A percentile compares a stretch with the other conserved stretches of the same genome.
These are phyloP conservation scores for Penicillium sp. DNA, from an alignment of 2,329 filamentous ascomycete genomes.

Conservation along the genomic window DNA sequence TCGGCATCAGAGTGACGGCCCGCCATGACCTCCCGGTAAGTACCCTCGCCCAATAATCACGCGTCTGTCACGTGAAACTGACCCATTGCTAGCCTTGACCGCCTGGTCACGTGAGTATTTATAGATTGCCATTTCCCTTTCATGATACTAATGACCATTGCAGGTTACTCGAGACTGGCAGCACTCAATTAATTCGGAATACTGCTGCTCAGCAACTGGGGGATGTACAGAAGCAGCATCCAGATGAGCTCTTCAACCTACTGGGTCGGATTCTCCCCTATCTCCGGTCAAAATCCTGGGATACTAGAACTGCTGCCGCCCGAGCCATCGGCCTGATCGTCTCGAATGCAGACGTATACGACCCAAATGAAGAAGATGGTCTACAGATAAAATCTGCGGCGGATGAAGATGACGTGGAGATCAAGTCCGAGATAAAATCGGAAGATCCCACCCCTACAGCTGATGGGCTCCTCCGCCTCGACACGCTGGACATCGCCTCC, in stretches of 20 bases:
- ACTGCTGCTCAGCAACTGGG: conserved; percentile 95
- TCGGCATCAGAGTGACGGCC: conserved; percentile 28
- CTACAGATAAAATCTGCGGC: conserved; percentile 49
- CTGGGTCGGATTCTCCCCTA: conserved; percentile 94
- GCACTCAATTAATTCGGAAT: conserved; percentile 91
- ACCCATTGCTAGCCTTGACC: conserved; percentile 64
- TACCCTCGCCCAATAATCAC: conserved; percentile 23
- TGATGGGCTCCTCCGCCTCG: conserved; percentile 65
- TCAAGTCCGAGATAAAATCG: conserved; percentile 39
- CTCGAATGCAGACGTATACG: conserved; percentile 80
- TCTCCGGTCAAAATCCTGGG: conserved; percentile 92
- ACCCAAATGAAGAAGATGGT: conserved; percentile 77
- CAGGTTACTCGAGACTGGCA: conserved; percentile 94
- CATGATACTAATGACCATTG: conserved; percentile 26
- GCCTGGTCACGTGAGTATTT: conserved; percentile 76
- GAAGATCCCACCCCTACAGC: conserved; percentile 46
- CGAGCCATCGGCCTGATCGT: conserved; percentile 94
- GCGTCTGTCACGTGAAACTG: conserved; percentile 31
- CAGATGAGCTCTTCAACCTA: conserved; percentile 94
- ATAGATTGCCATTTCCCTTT: not conserved
- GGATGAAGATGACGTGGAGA: conserved; percentile 47
- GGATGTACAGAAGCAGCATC: conserved; percentile 96
- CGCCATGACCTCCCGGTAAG: conserved; percentile 46
- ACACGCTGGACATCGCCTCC: conserved; percentile 71
- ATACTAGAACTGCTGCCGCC: conserved; percentile 87